Evolutionary conservation across 768 basidiomycete genomes (phyloP), one percentile per base, ranked within the genome.

Genomic region (Russula ochroleuca): DNA sequence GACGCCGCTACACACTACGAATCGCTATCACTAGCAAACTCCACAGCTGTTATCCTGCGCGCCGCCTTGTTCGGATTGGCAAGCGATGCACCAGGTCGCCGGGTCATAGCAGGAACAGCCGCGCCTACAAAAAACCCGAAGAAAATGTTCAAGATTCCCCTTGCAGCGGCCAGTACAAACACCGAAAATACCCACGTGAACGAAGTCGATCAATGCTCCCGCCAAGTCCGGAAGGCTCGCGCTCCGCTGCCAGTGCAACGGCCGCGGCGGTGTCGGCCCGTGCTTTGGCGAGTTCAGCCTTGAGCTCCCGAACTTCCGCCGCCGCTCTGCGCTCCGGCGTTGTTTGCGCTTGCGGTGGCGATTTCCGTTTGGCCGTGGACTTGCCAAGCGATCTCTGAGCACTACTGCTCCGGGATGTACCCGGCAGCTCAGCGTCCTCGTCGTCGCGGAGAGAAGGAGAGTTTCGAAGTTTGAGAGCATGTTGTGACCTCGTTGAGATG

Each of bases 51-150:
- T 19, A 64, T 52, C 40, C 58, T 48, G 31, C 63, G 63, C 3
- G 63, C 63, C 33, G 47, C 63, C 58, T 64, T 64, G 33, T 60
- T 64, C 10, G 63, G 63, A 28, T 64, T 64, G 21, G 58, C 58
- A 41, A 64, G 53, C 5, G 63, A 64, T n/a, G 63, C 63, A 14
- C 63, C 63, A 9, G 58, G 63, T 10, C 63, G 17, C 5, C 63
- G 52, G 21, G 45, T 53, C 28, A 60, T 15, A 13, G 48, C 53
- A 1, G 59, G 59, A 2, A 55, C 59, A 23, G 40, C 59, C 5
- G 47, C 25, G 21, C 63, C 63, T 64, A 31, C 23, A n/a, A 28
- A 38, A 15, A 19, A n/a, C 13, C 23, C n/a, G 0, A 13, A 13
- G 47, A 23, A 4, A 21, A 14, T 2, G 10, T 23, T 21, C 23